Conservation (phyloP, 164 flowering plant species). For the Vitis rotundifolia region DNA sequence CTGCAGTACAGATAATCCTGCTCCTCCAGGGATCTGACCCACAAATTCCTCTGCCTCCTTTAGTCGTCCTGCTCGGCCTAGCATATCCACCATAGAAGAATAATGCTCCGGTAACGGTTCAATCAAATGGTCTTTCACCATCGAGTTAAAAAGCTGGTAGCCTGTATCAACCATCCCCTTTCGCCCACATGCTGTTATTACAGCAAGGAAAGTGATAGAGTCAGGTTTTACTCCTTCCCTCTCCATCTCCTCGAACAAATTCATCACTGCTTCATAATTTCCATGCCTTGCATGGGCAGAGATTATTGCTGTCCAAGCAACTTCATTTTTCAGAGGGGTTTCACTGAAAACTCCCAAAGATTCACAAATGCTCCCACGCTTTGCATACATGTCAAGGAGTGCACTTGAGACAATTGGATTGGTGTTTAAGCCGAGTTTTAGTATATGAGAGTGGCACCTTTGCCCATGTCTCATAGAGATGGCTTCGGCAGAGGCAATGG, state of each 20-base stretch:
- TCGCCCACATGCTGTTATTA: constrained; percentile 69
- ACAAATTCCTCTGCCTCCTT: constrained; percentile 78
- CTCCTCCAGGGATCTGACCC: constrained; percentile 52
- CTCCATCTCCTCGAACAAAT: constrained; percentile 56
- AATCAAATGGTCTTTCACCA: constrained; percentile 55
- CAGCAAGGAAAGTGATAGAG: constrained; percentile 74
- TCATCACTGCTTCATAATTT: constrained; percentile 60
- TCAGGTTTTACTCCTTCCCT: constrained; percentile 57
- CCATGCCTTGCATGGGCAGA: constrained; percentile 85
- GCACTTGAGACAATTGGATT: constrained; percentile 65
- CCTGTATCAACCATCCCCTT: constrained; percentile 81
- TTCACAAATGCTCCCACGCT: constrained; percentile 76
- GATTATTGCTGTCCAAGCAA: constrained; percentile 85
- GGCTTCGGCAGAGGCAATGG: constrained; percentile 65
- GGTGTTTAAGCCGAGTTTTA: constrained; percentile 60
- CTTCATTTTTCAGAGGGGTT: constrained; percentile 40
- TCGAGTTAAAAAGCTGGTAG: constrained; percentile 45
- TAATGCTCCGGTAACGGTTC: constrained; percentile 75
- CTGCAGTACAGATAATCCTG: constrained; percentile 72
- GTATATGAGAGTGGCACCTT: constrained; percentile 57
- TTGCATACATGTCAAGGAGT: constrained; percentile 93
- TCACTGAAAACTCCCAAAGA: constrained; percentile 61
- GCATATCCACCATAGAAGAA: constrained; percentile 86
- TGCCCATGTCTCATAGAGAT: constrained; percentile 70
- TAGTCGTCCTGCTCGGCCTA: constrained; percentile 81